Base-by-base conservation (phyloP, 1,284 basidiomycete species). In the Gymnopus androsaceus region DNA sequence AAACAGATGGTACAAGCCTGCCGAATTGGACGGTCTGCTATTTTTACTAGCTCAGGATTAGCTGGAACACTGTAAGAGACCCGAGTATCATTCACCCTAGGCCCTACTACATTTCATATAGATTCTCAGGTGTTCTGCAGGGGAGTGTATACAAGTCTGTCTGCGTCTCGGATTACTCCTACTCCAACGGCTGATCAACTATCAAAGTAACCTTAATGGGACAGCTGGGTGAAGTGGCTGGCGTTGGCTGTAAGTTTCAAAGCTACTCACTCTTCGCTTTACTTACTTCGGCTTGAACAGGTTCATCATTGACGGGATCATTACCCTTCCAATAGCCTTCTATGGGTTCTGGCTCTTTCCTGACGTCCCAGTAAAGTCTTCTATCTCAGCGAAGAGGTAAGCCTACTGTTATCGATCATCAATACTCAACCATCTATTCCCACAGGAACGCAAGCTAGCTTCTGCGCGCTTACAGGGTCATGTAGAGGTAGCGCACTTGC, bases 321-420 rank as follows among this genome's bases (percentile, higher is more conserved):
- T 90, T 51, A 89, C 88, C 1, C 67, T 90, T 6, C 85, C 87
- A 0, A 84, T 88, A 55, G 85, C 88, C 0, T 62, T 88, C 3
- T 89, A 90, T 63, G 88, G 88, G 0, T 88, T 87, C 62, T 62
- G 87, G 23, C 73, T 88, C 21, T 90, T 92, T 63, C 90, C 89
- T 9, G 85, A 90, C 63, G 77, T 85, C 9, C 88, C 88, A 0
- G 73, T 77, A 80, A 74, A 30, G 85, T 82, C 0, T 86, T 84
- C 61, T 90, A 88, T 67, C 74, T 90, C 11, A 80, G 76, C 9
- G 66, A 81, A 58, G 77, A 84, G 69, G 88, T 85, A 42, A 54
- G 17, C 25, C 15, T 62, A 47, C 12, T 23, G n/a, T n/a, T n/a
- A 44, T 48, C 41, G 21, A 38, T 33, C 19, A 8, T 25, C 14